Percentiles rank a stretch among this genome's conserved stretches.
phyloP scores from a whole-genome alignment of 2,329 filamentous ascomycete genomes.

The Aspergillus japonicus region DNA sequence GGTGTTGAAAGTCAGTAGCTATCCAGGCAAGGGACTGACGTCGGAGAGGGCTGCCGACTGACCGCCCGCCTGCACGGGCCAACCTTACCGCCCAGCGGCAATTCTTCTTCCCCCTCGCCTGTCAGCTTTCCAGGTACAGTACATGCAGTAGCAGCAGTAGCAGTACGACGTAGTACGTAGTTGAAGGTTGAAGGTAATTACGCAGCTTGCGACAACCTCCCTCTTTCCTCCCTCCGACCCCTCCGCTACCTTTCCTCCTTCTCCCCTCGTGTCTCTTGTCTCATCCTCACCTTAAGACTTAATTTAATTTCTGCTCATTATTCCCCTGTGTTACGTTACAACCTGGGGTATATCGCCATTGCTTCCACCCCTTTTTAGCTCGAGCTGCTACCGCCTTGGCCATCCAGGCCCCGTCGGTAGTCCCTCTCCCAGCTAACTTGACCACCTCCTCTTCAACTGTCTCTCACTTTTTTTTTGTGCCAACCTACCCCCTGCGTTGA shows the following conservation, averaged over 20 bases:
- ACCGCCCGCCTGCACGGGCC: slow-evolving; percentile 4
- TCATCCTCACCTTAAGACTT: neutral
- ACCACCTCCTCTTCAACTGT: slow-evolving; percentile 21
- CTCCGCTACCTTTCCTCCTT: neutral
- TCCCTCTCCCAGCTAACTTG: slow-evolving; percentile 23
- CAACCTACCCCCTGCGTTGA: slow-evolving; percentile 8
- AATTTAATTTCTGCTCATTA: neutral
- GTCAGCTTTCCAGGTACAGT: neutral
- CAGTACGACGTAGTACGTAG: neutral
- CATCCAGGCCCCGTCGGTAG: slow-evolving; percentile 27
- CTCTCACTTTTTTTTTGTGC: slow-evolving; percentile 7
- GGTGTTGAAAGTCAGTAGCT: too few species aligned
- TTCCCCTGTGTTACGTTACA: neutral
- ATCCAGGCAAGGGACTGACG: neutral
- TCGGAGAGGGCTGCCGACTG: neutral
- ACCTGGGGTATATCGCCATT: neutral
- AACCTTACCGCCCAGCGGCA: neutral
- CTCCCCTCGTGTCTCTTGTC: slow-evolving; percentile 1
- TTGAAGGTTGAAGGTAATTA: neutral
- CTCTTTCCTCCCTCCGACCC: slow-evolving; percentile 4
- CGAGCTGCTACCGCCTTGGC: slow-evolving; percentile 22
- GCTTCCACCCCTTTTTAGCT: slow-evolving; percentile 9
- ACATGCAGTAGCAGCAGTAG: neutral
- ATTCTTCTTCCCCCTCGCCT: neutral
- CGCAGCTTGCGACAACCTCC: slow-evolving; percentile 11